phyloP scores from a whole-genome alignment of 176 grass and related monocot species.

The Triticum monococcum region DNA sequence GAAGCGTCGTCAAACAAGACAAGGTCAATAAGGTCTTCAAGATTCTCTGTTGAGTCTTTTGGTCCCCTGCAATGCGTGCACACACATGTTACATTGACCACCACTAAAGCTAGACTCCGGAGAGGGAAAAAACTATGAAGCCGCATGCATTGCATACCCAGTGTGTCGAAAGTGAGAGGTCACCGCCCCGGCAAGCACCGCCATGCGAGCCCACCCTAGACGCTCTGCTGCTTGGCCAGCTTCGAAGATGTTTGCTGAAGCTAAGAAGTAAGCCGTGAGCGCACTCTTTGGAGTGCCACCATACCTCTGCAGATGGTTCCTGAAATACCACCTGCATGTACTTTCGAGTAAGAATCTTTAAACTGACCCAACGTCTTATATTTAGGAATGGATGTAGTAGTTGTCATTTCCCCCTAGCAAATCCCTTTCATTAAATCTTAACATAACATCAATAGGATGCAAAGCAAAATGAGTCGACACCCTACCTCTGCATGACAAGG shows the following conservation, averaged over 20 bases:
- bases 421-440: no score
- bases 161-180: not conserved
- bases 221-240: constrained; percentile 31
- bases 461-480: not conserved
- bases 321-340: constrained; percentile 48
- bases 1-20: not conserved
- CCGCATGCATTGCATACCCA: no score
- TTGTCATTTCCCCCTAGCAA: no score
- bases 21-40: not conserved
- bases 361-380: no score
- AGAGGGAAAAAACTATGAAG: no score
- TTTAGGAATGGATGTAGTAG: no score
- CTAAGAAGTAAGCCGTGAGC: constrained; percentile 52
- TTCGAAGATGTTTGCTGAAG: constrained; percentile 50
- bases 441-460: no score
- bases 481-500: no score
- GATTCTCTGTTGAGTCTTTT: not conserved
- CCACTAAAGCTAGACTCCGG: not conserved
- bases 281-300: not conserved
- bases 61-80: not conserved
- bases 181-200: constrained; percentile 30
- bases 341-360: no score
- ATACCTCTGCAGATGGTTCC: not conserved
- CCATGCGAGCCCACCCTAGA: constrained; percentile 41
- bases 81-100: no score